Base-by-base conservation (phyloP, 106 monocot species). In the Platanthera guangdongensis region DNA sequence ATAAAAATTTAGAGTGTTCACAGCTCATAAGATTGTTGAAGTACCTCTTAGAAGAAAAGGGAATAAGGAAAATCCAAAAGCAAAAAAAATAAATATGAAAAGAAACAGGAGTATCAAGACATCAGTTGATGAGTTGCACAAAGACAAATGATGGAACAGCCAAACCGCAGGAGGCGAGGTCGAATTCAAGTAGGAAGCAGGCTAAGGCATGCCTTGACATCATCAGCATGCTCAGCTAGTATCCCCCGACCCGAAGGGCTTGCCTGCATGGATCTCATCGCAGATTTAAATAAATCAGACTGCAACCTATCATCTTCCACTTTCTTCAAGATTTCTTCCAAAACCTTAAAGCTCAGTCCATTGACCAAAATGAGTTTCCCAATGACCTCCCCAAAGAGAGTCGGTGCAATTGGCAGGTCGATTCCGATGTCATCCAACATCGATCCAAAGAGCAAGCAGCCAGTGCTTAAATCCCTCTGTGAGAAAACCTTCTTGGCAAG, bases 361-460 rank as follows among this genome's bases (percentile, higher is more conserved):
- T 86, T 83, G 5, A 76, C 74, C 50, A 85, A 16, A 48, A 99
- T 88, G 12, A 99, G 71, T 51, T 76, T 78, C 21, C 91, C 97
- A 39, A 83, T 47, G 8, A 94, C 82, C 46, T 89, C 88, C 11
- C 94, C 97, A 22, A 99, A 94, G 60, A 81, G 75, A 51, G 19
- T 32, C 0, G 97, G 97, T 16, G 97, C 91, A 30, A 74, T 89
- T 13, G 94, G 97, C 19, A 94, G 80, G 68, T 99, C 97, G 2
- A 99, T 99, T 10, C 76, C 86, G 47, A 99, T 67, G 15, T 94
- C 97, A 79, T 99, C 94, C 63, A 99, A 50, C 80, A 82, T 86
- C 12, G 86, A 78, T 7, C 83, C 91, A 15, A 92, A 94, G 15
- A 91, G 83, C 73, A 91, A 69, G 50, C 81, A 88, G 3, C 97